phyloP scores from a whole-genome alignment of 1,284 basidiomycete genomes.

The Pseudozyma sp. region DNA sequence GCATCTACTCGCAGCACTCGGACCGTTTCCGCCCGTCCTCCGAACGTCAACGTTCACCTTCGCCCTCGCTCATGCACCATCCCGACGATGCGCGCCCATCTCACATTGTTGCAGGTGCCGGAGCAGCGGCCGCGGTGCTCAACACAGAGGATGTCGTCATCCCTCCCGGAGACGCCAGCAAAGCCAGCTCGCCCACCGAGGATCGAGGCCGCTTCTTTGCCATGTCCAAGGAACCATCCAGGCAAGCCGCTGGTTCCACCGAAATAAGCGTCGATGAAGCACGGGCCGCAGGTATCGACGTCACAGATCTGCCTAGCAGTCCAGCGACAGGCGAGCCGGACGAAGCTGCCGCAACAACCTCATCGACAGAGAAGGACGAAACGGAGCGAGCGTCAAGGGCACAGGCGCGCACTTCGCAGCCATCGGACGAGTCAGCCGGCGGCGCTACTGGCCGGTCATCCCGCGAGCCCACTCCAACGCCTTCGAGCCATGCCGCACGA shows the following conservation, averaged over 20 bases:
- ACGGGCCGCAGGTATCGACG: slow-evolving; percentile 41
- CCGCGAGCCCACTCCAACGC: slow-evolving; percentile 54
- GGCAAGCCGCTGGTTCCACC: not conserved
- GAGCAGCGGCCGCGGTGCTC: slow-evolving; percentile 50
- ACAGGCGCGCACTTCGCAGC: slow-evolving; percentile 8
- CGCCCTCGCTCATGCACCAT: slow-evolving; percentile 37
- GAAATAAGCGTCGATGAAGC: slow-evolving; percentile 30
- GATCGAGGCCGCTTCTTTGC: slow-evolving; percentile 18
- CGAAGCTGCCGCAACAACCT: slow-evolving; percentile 4
- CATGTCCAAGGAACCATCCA: slow-evolving; percentile 6
- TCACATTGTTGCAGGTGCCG: slow-evolving; percentile 35
- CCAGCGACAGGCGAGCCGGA: slow-evolving; percentile 4
- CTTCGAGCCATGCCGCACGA: slow-evolving; percentile 30
- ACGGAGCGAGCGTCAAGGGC: slow-evolving; percentile 29
- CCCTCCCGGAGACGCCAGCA: slow-evolving; percentile 53
- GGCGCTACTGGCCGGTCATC: slow-evolving; percentile 18
- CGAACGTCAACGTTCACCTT: slow-evolving; percentile 30
- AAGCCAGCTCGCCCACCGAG: slow-evolving; percentile 52
- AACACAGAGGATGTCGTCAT: slow-evolving; percentile 59
- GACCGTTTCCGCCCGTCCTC: slow-evolving; percentile 17
- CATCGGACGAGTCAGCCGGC: slow-evolving; percentile 1
- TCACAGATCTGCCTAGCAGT: slow-evolving; percentile 28
- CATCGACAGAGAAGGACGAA: slow-evolving; percentile 7
- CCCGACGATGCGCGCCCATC: slow-evolving; percentile 21
- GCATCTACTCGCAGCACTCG: slow-evolving; percentile 41